phyloP scores from a whole-genome alignment of 176 grass and related monocot species.

The Eleusine coracana region DNA sequence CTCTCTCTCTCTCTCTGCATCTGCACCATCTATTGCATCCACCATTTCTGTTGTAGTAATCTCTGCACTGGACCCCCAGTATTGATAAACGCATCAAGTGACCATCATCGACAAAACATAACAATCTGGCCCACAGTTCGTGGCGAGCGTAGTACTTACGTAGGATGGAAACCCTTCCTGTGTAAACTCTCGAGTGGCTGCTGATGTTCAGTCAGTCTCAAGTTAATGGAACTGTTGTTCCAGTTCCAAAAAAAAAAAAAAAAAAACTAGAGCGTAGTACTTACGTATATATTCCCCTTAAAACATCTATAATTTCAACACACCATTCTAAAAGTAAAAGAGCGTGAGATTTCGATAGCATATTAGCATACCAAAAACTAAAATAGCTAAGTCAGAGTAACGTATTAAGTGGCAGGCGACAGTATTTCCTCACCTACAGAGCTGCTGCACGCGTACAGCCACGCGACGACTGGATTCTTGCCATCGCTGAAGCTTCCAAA shows the following conservation, averaged over 20 bases:
- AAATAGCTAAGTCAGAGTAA: slow-evolving; percentile 20
- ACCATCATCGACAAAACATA: slow-evolving; percentile 48
- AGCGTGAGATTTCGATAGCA: not conserved
- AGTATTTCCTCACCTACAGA: slow-evolving; percentile 51
- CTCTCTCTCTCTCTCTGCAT: slow-evolving; percentile 23
- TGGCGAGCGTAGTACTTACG: slow-evolving; percentile 14
- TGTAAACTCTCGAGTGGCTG: too few relatives aligned
- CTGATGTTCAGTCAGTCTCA: too few relatives aligned
- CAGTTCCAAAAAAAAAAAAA: too few relatives aligned
- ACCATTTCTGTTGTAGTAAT: slow-evolving; percentile 54
- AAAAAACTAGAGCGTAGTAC: not conserved
- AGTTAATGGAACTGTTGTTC: too few relatives aligned
- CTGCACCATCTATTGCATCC: slow-evolving; percentile 31
- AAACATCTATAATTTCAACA: not conserved
- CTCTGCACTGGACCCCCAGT: slow-evolving; percentile 27
- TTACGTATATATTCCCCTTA: slow-evolving; percentile 13
- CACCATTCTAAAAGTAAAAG: not conserved
- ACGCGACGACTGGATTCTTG: slow-evolving; percentile 44
- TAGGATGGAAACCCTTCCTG: not conserved
- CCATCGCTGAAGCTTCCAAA: slow-evolving; percentile 49
- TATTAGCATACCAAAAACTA: not conserved
- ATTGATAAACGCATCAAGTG: slow-evolving; percentile 57
- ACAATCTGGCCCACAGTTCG: slow-evolving; percentile 44
- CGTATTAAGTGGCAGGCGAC: slow-evolving; percentile 25
- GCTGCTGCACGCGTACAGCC: slow-evolving; percentile 36